Percentiles rank a stretch among this genome's conserved stretches.
Evolutionary conservation across 2,329 filamentous ascomycete genomes (phyloP).

Genomic region (Metarhizium sp.): DNA sequence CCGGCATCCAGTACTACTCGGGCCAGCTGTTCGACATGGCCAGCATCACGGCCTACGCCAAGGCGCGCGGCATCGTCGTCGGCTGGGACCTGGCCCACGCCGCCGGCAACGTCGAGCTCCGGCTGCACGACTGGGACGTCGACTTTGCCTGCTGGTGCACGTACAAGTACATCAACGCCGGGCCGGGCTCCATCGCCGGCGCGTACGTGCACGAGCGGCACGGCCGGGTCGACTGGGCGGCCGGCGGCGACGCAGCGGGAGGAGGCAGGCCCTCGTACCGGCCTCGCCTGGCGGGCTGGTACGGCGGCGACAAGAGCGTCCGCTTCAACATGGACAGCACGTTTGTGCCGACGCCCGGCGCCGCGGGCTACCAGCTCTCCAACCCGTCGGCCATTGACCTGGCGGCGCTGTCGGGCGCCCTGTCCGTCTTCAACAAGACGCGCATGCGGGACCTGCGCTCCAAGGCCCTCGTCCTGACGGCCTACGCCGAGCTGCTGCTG

Average conservation of each 20-base stretch:
- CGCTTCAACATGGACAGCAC: conserved; percentile 78
- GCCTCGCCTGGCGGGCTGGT: conserved; percentile 73
- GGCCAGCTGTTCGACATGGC: conserved; percentile 81
- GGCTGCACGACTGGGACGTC: conserved; percentile 79
- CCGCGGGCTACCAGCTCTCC: conserved; percentile 73
- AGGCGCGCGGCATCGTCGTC: conserved; percentile 58
- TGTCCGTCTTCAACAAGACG: conserved; percentile 66
- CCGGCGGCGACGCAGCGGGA: conserved; percentile 25
- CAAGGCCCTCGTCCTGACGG: conserved; percentile 65
- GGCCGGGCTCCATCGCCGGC: conserved; percentile 72
- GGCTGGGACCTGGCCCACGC: conserved; percentile 89
- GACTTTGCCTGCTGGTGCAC: conserved; percentile 92
- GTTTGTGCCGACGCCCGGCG: conserved; percentile 70
- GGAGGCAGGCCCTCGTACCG: conserved; percentile 35
- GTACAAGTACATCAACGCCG: conserved; percentile 89
- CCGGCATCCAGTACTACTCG: conserved; percentile 87
- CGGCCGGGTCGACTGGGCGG: conserved; percentile 40
- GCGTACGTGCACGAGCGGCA: conserved; percentile 73
- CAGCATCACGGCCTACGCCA: conserved; percentile 69
- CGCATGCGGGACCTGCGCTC: conserved; percentile 57
- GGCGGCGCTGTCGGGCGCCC: conserved; percentile 60
- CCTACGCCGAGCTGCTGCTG: conserved; percentile 65
- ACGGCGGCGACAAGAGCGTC: conserved; percentile 67
- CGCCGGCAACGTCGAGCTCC: conserved; percentile 70
- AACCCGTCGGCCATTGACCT: conserved; percentile 75